Conservation (phyloP, 495 filamentous ascomycete species). For the Penicillium ucsense region DNA sequence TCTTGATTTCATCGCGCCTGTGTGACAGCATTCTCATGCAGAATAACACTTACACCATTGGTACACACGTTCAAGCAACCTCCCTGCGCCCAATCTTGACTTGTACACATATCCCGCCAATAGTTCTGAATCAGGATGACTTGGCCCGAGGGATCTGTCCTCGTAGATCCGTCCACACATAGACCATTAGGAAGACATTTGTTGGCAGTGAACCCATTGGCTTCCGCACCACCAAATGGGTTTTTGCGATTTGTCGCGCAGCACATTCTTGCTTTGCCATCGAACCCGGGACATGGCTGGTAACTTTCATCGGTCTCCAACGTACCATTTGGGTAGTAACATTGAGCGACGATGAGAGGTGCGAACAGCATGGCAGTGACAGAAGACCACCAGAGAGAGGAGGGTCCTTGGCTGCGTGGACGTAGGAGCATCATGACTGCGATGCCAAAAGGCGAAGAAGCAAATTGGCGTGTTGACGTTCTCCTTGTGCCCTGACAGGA, state of each 20-base stretch:
- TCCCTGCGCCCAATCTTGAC: conserved; percentile 1
- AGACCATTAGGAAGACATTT: conserved; percentile 7
- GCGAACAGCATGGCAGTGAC: neutral
- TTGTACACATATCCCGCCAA: conserved; percentile 8
- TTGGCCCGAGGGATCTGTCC: neutral
- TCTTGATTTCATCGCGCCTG: too few species aligned
- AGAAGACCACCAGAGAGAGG: neutral
- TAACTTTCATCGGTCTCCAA: neutral
- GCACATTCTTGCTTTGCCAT: conserved; percentile 6
- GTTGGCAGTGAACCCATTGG: conserved; percentile 5
- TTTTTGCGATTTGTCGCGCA: conserved; percentile 9
- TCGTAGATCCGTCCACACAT: neutral
- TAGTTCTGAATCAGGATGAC: neutral
- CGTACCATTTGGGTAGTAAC: neutral
- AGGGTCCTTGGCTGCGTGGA: neutral
- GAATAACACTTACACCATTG: neutral
- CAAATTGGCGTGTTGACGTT: too few species aligned
- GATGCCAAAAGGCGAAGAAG: too few species aligned
- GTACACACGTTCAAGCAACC: conserved; percentile 7
- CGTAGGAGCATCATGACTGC: neutral
- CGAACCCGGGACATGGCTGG: conserved; percentile 3
- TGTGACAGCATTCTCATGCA: neutral
- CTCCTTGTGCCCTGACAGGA: too few species aligned
- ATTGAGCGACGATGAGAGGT: neutral
- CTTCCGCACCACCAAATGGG: conserved; percentile 1